phyloP scores from a whole-genome alignment of 2,329 filamentous ascomycete genomes.

The Aspergillus fumigatus region DNA sequence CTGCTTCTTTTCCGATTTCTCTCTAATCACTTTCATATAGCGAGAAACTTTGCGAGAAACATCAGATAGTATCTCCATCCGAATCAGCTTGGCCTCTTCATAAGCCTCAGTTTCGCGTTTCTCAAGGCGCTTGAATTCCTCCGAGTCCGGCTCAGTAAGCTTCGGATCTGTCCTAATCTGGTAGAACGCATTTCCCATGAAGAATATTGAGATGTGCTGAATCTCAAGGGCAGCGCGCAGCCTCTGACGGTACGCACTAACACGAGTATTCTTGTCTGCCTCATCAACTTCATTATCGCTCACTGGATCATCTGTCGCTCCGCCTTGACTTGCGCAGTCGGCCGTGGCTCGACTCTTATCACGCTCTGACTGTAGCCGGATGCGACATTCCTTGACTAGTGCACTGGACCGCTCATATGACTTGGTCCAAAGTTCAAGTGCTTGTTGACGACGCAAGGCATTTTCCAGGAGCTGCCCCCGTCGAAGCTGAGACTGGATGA shows the following conservation, averaged over 20 bases:
- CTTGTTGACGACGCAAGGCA: constrained; percentile 61
- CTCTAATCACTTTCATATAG: constrained; percentile 60
- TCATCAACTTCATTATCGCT: constrained; percentile 37
- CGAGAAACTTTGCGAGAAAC: constrained; percentile 55
- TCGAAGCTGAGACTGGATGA: constrained; percentile 60
- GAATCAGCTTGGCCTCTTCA: constrained; percentile 69
- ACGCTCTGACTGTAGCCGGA: constrained; percentile 53
- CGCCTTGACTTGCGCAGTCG: constrained; percentile 16
- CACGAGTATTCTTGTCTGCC: constrained; percentile 40
- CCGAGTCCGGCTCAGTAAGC: constrained; percentile 61
- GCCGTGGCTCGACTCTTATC: constrained; percentile 22
- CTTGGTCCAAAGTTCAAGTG: constrained; percentile 65
- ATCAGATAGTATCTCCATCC: constrained; percentile 69
- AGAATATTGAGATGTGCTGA: constrained; percentile 78
- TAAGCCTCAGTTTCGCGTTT: constrained; percentile 69
- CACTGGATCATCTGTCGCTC: constrained; percentile 5
- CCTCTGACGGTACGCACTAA: constrained; percentile 59
- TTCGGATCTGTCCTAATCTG: constrained; percentile 71
- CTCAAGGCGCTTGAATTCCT: constrained; percentile 63
- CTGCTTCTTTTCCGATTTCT: constrained; percentile 48
- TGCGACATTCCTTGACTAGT: constrained; percentile 58
- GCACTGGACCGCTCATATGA: constrained; percentile 47
- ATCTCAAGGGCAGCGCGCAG: constrained; percentile 72
- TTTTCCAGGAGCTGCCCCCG: constrained; percentile 78
- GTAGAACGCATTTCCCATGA: constrained; percentile 75